These are phyloP conservation scores for Cryptococcus wingfieldii DNA, from an alignment of 1,284 basidiomycete species.

Conservation along the genomic window DNA sequence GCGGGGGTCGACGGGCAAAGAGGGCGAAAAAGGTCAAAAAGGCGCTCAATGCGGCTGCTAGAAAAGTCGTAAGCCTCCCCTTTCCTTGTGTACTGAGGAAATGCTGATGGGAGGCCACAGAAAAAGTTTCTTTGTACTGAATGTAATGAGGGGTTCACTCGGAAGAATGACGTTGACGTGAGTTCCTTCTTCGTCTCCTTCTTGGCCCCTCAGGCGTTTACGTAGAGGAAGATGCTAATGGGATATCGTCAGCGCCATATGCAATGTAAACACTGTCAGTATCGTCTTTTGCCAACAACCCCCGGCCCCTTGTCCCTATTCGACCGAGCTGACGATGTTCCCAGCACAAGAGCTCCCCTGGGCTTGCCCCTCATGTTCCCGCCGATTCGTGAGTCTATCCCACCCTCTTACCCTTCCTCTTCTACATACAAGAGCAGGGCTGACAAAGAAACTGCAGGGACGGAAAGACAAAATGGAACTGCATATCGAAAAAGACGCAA, in stretches of 20 bases:
- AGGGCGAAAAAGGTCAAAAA: too few species aligned
- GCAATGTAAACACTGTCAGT: slow-evolving; percentile 12
- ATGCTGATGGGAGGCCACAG: background rate
- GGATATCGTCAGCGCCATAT: slow-evolving; percentile 6
- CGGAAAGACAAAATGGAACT: slow-evolving; percentile 17
- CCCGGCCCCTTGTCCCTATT: background rate
- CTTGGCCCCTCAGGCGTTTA: background rate
- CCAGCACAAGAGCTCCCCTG: slow-evolving; percentile 3
- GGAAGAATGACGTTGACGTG: slow-evolving; percentile 12
- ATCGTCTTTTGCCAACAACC: too few species aligned
- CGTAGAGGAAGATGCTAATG: background rate
- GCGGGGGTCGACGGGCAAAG: too few species aligned
- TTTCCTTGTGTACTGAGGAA: too few species aligned
- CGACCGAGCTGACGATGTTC: background rate
- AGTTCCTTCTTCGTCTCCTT: background rate
- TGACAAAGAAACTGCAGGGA: slow-evolving; percentile 1
- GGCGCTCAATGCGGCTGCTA: too few species aligned
- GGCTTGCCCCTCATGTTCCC: slow-evolving; percentile 8
- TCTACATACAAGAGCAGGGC: background rate
- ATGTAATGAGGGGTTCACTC: slow-evolving; percentile 6
- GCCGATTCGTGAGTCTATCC: slow-evolving; percentile 7
- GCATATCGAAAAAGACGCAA: slow-evolving; percentile 12
- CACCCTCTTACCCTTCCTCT: background rate
- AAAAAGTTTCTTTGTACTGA: slow-evolving; percentile 1
- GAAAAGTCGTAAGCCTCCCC: too few species aligned